Conservation (phyloP, 2,329 filamentous ascomycete species). For the Endoconidiophora laricicola region DNA sequence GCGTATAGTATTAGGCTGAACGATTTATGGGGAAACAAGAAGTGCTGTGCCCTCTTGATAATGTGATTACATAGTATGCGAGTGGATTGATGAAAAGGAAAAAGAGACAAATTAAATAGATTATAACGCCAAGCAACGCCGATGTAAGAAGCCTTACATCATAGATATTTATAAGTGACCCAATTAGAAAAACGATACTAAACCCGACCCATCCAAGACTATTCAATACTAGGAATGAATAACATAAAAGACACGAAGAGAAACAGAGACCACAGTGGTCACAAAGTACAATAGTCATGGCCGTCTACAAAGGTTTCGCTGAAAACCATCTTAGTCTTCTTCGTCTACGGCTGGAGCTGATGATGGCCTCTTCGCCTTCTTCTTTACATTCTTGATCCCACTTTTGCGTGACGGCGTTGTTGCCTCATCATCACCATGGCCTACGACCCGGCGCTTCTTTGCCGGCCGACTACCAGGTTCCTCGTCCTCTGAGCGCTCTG, state of each 20-base stretch:
- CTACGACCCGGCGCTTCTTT: constrained; percentile 19
- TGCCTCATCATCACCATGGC: constrained; percentile 19
- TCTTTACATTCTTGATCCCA: constrained; percentile 10
- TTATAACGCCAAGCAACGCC: no score
- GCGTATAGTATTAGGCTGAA: no score
- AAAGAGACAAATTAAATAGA: no score
- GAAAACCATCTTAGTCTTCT: not conserved
- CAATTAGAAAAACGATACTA: not conserved
- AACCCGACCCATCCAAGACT: not conserved
- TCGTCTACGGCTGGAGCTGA: constrained; percentile 1
- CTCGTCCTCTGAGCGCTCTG: constrained; percentile 10
- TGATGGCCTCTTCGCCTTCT: constrained; percentile 7
- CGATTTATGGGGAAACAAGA: no score
- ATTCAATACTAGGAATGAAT: not conserved
- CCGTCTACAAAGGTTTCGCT: not conserved
- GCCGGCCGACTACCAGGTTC: constrained; percentile 5
- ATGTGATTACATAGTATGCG: no score
- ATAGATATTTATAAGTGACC: no score
- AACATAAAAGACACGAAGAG: not conserved
- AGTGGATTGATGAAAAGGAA: no score
- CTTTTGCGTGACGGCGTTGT: constrained; percentile 16
- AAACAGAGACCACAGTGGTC: not conserved
- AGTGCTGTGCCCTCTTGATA: no score
- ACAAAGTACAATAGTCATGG: no score
- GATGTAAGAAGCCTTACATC: no score